Conservation (phyloP, 75 land plant species). For the Azolla pinnata region DNA sequence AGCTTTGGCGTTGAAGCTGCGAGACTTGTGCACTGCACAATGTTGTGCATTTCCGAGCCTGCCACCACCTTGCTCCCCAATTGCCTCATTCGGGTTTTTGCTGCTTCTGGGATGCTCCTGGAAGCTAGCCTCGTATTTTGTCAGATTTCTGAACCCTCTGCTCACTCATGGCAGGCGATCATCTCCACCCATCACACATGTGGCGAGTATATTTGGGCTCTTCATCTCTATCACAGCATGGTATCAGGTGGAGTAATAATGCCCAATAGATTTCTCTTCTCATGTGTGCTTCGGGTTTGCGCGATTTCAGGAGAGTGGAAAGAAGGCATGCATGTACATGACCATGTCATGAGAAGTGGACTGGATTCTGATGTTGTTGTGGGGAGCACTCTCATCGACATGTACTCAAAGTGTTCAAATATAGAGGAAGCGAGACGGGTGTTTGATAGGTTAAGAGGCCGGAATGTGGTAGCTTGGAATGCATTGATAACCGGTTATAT, state of each 20-base stretch:
- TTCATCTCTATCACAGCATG: constrained; percentile 27
- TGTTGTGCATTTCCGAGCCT: too few species aligned
- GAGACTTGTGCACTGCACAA: too few species aligned
- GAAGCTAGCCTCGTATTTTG: constrained; percentile 27
- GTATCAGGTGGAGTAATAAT: constrained; percentile 16
- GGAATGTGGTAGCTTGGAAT: constrained; percentile 3
- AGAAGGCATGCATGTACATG: constrained; percentile 34
- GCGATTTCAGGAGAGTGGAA: constrained; percentile 22
- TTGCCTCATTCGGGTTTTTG: constrained; percentile 16
- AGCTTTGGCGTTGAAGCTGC: too few species aligned
- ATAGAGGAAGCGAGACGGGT: constrained; percentile 5
- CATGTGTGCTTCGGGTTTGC: constrained; percentile 35
- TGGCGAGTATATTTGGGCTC: constrained; percentile 8
- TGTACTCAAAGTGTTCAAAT: not conserved
- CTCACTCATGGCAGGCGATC: constrained; percentile 31
- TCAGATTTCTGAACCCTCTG: constrained; percentile 12
- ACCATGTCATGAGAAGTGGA: not conserved
- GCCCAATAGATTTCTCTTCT: constrained; percentile 23
- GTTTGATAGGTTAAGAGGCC: constrained; percentile 3
- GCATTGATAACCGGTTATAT: constrained; percentile 2
- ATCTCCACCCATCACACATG: constrained; percentile 24
- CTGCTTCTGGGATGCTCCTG: constrained; percentile 7
- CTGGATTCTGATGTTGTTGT: constrained; percentile 10
- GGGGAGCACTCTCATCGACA: constrained; percentile 8
- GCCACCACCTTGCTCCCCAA: constrained; percentile 14